Base-by-base conservation (phyloP, 2,329 filamentous ascomycete genomes). In the Trichoderma citrinoviride region DNA sequence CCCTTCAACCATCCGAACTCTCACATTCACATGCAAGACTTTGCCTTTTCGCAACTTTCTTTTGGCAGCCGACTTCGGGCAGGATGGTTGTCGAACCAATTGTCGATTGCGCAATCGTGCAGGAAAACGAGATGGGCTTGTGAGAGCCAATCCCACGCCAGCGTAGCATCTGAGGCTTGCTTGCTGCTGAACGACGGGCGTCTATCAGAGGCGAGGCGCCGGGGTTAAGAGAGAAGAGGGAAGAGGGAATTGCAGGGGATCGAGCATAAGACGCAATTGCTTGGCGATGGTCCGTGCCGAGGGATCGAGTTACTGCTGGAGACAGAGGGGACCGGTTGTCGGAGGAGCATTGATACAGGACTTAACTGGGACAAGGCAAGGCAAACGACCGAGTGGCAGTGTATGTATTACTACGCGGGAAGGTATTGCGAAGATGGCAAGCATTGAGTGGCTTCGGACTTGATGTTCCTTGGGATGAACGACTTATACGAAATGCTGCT, bases 251-350 rank as follows among this genome's bases (percentile, higher is more conserved):
- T n/a, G n/a, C 33, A 21, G 41, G 6, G n/a, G 29, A 19, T 29
- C n/a, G 17, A 52, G 29, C 8, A 21, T n/a, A 33, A 25, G 46
- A 23, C 46, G 46, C 46, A 49, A 27, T 27, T 21, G 27, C 55
- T 58, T 58, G 56, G 56, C 56, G 43, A 60, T 15, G 44, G 43
- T 17, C 56, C 56, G 56, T 60, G 43, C 15, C 29, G 43, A 60
- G 37, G n/a, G 33, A 37, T 37, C 33, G 33, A 37, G 33, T 21
- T 60, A 29, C 56, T n/a, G 21, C 44, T 40, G 21, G 29, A 23
- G 12, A 44, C 19, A 15, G 25, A 23, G n/a, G 2, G 17, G 12
- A 44, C 40, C 41, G 41, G 54, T 27, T 46, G 43, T 27, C 54
- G 54, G 54, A 29, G n/a, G n/a, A 29, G 8, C 25, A 27, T 46